Conservation (phyloP, 192 early-diverging fungal genomes). For the Rhizoclosmatium sp. region DNA sequence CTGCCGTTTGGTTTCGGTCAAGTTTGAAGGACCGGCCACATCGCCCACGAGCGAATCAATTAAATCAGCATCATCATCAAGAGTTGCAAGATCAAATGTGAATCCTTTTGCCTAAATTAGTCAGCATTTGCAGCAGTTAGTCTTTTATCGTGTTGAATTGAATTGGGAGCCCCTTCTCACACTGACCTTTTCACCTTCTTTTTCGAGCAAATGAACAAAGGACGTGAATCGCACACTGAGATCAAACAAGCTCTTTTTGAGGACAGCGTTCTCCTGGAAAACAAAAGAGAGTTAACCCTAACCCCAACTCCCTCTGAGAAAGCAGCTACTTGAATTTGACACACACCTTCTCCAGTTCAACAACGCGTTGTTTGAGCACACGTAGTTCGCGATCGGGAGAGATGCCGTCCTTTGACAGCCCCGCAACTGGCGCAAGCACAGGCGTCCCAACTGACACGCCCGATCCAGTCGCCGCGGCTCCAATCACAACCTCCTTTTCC, state of each 20-base stretch:
- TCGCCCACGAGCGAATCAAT: slow-evolving; percentile 36
- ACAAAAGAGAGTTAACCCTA: not conserved
- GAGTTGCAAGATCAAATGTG: slow-evolving; percentile 45
- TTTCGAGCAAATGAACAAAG: not conserved
- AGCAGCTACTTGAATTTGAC: not conserved
- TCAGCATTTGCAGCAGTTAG: not conserved
- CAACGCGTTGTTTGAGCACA: slow-evolving; percentile 77
- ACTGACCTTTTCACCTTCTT: too few relatives aligned
- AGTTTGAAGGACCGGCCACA: slow-evolving; percentile 10
- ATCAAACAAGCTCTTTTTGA: slow-evolving; percentile 87
- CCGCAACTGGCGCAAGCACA: too few relatives aligned
- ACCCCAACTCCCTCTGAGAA: not conserved
- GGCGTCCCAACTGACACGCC: too few relatives aligned
- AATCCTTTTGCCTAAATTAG: slow-evolving; percentile 27
- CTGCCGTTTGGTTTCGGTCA: not conserved
- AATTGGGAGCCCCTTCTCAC: too few relatives aligned
- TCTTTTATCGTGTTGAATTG: not conserved
- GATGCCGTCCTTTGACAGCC: too few relatives aligned
- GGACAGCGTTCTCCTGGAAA: slow-evolving; percentile 74
- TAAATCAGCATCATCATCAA: slow-evolving; percentile 37
- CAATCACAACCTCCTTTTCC: too few relatives aligned
- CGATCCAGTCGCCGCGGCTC: too few relatives aligned
- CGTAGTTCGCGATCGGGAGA: slow-evolving; percentile 67
- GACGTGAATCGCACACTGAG: slow-evolving; percentile 74
- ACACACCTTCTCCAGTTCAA: slow-evolving; percentile 51